A percentile compares a stretch with the other conserved stretches of the same genome.
Conservation (phyloP, 345 rosid species). For the Ceriops decandra region DNA sequence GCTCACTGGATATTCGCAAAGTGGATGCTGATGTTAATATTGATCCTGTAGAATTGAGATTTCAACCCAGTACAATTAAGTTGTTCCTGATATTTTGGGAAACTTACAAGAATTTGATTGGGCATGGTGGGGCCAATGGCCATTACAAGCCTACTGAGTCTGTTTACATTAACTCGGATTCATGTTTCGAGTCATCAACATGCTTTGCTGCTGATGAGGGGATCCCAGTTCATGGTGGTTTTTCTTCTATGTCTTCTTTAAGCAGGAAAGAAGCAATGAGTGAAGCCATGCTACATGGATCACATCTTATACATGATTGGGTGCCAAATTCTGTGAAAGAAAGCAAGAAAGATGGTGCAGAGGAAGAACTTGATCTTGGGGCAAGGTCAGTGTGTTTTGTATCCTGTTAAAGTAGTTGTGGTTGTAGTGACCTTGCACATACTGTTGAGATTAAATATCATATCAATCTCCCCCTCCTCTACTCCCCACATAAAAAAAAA, state of each 20-base stretch:
- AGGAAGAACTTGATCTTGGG: slow-evolving; percentile 63
- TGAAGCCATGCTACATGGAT: slow-evolving; percentile 47
- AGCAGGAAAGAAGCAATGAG: slow-evolving; percentile 35
- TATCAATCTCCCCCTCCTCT: no score
- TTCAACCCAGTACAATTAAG: slow-evolving; percentile 63
- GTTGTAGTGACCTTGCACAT: no score
- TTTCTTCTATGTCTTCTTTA: slow-evolving; percentile 37
- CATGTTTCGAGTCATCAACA: slow-evolving; percentile 37
- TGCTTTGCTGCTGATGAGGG: slow-evolving; percentile 24
- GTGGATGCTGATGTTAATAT: slow-evolving; percentile 73
- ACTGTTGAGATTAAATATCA: no score
- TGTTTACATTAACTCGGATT: slow-evolving; percentile 37
- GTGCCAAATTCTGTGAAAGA: slow-evolving; percentile 46
- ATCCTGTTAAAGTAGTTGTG: neutral
- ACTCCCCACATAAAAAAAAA: no score
- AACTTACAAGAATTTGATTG: slow-evolving; percentile 33
- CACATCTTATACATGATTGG: slow-evolving; percentile 80
- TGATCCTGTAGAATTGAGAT: slow-evolving; percentile 72
- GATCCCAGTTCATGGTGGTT: slow-evolving; percentile 19
- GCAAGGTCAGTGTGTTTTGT: slow-evolving; percentile 59
- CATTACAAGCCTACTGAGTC: slow-evolving; percentile 35
- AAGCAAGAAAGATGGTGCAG: slow-evolving; percentile 30
- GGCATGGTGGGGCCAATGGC: slow-evolving; percentile 19
- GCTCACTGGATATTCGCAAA: slow-evolving; percentile 80
- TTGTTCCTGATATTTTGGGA: slow-evolving; percentile 68